Conservation (phyloP, 768 basidiomycete species). For the Lactarius evosmus region DNA sequence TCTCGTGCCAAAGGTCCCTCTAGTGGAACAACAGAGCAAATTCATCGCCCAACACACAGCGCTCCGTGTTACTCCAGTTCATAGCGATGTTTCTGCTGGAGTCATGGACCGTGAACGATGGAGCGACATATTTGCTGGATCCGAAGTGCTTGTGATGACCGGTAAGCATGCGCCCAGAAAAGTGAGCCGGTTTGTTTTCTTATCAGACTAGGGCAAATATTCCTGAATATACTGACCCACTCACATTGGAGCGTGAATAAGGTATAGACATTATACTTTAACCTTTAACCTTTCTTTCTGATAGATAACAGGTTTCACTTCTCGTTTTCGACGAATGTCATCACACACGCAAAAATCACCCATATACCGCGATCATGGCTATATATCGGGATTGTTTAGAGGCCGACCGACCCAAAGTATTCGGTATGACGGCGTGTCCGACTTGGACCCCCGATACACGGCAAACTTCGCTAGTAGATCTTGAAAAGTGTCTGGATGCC, state of each 20-base stretch:
- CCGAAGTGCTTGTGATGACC: conserved; percentile 85
- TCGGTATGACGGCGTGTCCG: conserved; percentile 91
- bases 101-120: conserved; percentile 64
- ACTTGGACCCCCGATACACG: conserved; percentile 79
- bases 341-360: conserved; percentile 53
- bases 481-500: conserved; percentile 71
- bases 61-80: conserved; percentile 62
- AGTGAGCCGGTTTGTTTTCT: neutral
- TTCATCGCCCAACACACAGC: conserved; percentile 64
- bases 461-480: conserved; percentile 51
- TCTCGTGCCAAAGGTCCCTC: conserved; percentile 79
- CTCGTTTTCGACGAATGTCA: conserved; percentile 59
- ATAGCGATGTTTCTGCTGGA: conserved; percentile 69
- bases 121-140: conserved; percentile 55
- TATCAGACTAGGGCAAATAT: conserved; percentile 65
- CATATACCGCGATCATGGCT: conserved; percentile 56
- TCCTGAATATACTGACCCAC: conserved; percentile 75
- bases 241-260: conserved; percentile 73
- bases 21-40: conserved; percentile 78
- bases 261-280: conserved; percentile 33
- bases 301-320: conserved; percentile 46
- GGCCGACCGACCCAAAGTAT: conserved; percentile 67
- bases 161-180: conserved; percentile 41
- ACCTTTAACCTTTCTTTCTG: neutral
- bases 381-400: conserved; percentile 49